Conservation (phyloP, 139 green algal genomes). For the Pleodorina starrii region DNA sequence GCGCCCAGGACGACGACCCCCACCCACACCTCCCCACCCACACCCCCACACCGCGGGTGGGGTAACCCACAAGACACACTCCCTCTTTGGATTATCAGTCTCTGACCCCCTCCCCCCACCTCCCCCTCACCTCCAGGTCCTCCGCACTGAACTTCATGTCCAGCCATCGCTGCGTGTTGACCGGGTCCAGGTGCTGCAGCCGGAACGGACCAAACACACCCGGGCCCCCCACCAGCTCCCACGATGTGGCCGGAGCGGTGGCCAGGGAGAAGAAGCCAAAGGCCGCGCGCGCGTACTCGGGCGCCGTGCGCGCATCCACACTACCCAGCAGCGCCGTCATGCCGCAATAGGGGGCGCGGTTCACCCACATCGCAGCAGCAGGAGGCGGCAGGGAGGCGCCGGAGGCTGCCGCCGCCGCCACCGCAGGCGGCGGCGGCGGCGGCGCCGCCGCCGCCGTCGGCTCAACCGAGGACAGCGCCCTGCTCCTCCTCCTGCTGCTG, state of each 20-base stretch:
- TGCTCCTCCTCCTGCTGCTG: neutral
- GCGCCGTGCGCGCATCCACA: neutral
- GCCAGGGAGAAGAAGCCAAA: neutral
- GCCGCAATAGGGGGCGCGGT: conserved; percentile 6
- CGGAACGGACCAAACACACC: conserved; percentile 10
- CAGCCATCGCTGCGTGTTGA: neutral
- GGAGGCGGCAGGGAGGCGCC: neutral
- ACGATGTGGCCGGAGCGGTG: neutral
- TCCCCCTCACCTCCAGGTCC: conserved; percentile 22
- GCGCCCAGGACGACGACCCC: too few species aligned
- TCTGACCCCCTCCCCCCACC: neutral
- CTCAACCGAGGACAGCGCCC: too few species aligned
- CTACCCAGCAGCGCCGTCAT: conserved; percentile 32
- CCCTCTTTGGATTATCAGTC: neutral
- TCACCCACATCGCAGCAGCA: neutral
- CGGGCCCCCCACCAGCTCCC: neutral
- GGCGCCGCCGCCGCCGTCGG: neutral
- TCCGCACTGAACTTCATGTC: neutral
- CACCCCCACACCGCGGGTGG: too few species aligned
- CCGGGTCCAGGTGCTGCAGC: neutral
- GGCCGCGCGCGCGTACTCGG: neutral
- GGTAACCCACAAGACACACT: too few species aligned
- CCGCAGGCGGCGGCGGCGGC: neutral
- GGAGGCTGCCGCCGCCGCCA: neutral
- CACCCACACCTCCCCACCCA: too few species aligned